Base-by-base conservation (phyloP, 208 protist genomes). In the Acanthamoeba comandoni region DNA sequence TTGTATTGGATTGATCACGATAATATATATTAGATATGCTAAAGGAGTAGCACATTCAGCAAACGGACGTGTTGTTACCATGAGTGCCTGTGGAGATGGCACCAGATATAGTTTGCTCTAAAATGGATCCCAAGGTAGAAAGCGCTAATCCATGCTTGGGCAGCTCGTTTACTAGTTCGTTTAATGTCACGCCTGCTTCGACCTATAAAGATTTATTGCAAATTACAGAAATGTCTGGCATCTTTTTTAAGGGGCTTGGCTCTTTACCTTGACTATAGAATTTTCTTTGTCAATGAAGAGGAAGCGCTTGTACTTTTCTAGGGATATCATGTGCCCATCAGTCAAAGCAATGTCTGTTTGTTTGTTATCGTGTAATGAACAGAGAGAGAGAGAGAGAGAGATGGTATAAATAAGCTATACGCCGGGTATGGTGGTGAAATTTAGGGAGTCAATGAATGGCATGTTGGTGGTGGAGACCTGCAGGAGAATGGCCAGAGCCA, bases 21-120 rank as follows among this genome's bases (percentile, higher is more conserved):
- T 19, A 62, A 62, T n/a, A 62, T 19, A 62, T 62, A n/a, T n/a
- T 19, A n/a, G n/a, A 62, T n/a, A 62, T 19, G n/a, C 17, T 15
- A 62, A 62, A n/a, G n/a, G n/a, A 62, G n/a, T 15, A 62, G n/a
- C 55, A n/a, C 15, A 62, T 62, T 15, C 15, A 62, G 55, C 15
- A 62, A 62, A 62, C 15, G 15, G 55, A 62, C 17, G n/a, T 19
- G 55, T 62, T 62, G 55, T n/a, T 62, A 62, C 55, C 80, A 24
- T 88, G 80, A 7, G 80, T 88, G 24, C 80, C 80, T 7, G 80
- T 88, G 19, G 80, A 88, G 12, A 88, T 31, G 2, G 80, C 80
- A 39, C 80, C 80, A 9, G 80, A 11, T 24, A 88, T 88, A 43
- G 57, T 24, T 51, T 88, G 80, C 53, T 49, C 24, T 2, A 35